phyloP scores from a whole-genome alignment of 2,329 filamentous ascomycete genomes.

The Microdochium trichocladiopsis region DNA sequence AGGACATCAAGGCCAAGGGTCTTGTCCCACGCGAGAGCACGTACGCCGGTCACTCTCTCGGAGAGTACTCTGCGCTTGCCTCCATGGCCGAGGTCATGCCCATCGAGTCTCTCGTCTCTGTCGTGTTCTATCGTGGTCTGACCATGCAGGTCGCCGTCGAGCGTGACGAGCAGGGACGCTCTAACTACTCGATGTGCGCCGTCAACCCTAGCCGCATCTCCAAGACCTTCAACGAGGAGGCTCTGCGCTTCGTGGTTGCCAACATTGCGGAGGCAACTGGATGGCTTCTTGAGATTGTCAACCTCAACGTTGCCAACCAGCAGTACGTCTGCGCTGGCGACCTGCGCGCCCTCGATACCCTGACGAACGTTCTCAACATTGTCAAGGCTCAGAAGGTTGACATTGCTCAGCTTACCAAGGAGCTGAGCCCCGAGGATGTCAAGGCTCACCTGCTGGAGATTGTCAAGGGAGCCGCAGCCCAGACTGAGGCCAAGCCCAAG shows the following conservation, averaged over 20 bases:
- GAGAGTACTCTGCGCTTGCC: constrained; percentile 95
- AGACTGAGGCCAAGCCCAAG: constrained; percentile 80
- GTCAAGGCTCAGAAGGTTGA: constrained; percentile 96
- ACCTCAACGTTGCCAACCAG: constrained; percentile 79
- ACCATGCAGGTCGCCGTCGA: constrained; percentile 99
- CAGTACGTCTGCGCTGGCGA: constrained; percentile 69
- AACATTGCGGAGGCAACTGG: constrained; percentile 89
- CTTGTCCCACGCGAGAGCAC: constrained; percentile 93
- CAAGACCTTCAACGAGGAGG: constrained; percentile 97
- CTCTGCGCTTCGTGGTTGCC: constrained; percentile 92
- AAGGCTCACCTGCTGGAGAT: constrained; percentile 87
- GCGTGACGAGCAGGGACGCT: constrained; percentile 84
- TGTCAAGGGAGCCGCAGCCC: constrained; percentile 79
- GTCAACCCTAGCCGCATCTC: constrained; percentile 98
- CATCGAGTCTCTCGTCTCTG: constrained; percentile 96
- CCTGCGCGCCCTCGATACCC: constrained; percentile 62
- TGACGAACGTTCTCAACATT: constrained; percentile 83
- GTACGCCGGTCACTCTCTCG: constrained; percentile 95
- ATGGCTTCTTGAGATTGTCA: constrained; percentile 98
- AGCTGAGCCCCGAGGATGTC: constrained; percentile 80
- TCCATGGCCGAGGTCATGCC: constrained; percentile 98
- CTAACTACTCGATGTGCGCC: constrained; percentile 98
- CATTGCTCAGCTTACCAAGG: constrained; percentile 86
- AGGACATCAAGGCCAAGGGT: constrained; percentile 97
- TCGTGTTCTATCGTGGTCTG: constrained; percentile 97